phyloP scores from a whole-genome alignment of 768 basidiomycete genomes.

The Holtermanniella nyarrowii region DNA sequence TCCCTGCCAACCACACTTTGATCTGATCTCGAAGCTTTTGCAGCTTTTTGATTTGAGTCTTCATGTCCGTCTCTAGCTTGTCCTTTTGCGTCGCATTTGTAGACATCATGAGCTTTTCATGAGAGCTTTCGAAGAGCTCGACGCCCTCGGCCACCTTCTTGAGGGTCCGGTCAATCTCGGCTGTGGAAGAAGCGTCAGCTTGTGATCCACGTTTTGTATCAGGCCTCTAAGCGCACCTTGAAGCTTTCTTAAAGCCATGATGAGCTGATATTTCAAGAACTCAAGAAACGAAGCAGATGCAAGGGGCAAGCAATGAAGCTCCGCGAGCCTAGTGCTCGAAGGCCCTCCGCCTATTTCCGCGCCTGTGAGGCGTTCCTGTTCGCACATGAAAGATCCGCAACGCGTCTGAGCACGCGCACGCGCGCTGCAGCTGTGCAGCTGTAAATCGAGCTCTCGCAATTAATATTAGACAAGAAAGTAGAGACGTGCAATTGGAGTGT shows the following conservation, averaged over 20 bases:
- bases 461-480: too few relatives aligned
- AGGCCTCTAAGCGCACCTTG: slow-evolving; percentile 15
- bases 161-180: slow-evolving; percentile 95
- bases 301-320: too few relatives aligned
- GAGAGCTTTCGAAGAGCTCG: slow-evolving; percentile 53
- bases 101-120: slow-evolving; percentile 94
- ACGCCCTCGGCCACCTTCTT: slow-evolving; percentile 96
- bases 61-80: slow-evolving; percentile 88
- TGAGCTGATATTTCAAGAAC: too few relatives aligned
- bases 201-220: not conserved
- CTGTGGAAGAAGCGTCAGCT: slow-evolving; percentile 44
- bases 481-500: too few relatives aligned
- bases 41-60: slow-evolving; percentile 96
- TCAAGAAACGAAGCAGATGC: too few relatives aligned
- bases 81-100: slow-evolving; percentile 97
- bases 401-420: too few relatives aligned
- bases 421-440: too few relatives aligned
- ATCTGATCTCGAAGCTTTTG: slow-evolving; percentile 76
- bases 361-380: too few relatives aligned
- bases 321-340: too few relatives aligned
- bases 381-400: too few relatives aligned
- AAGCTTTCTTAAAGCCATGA: slow-evolving; percentile 28
- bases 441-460: too few relatives aligned
- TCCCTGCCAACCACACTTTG: slow-evolving; percentile 92
- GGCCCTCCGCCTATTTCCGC: too few relatives aligned